Evolutionary conservation across 2,329 filamentous ascomycete species (phyloP).

Genomic region (Plenodomus tracheiphilus): DNA sequence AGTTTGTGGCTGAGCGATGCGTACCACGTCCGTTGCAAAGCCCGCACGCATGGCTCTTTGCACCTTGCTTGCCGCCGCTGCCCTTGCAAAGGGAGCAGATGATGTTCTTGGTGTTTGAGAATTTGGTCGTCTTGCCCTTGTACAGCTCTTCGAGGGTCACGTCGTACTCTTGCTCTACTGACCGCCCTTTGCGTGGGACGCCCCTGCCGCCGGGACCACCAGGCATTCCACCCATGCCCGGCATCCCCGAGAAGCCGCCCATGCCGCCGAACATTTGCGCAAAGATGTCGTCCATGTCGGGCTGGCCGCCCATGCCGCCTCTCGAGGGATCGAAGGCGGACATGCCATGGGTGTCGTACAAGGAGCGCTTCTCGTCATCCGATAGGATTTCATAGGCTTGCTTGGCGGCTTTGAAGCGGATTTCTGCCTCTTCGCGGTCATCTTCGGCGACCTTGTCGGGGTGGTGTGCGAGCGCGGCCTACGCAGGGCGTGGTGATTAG

Average conservation of each 20-base stretch:
- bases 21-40: constrained; percentile 78
- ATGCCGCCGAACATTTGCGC: constrained; percentile 77
- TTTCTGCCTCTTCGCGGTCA: constrained; percentile 81
- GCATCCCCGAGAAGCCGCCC: constrained; percentile 59
- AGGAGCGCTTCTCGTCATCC: constrained; percentile 88
- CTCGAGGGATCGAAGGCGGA: constrained; percentile 83
- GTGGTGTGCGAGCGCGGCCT: constrained; percentile 87
- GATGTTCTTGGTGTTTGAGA: constrained; percentile 92
- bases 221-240: constrained; percentile 59
- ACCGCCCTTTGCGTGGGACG: constrained; percentile 69
- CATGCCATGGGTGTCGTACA: constrained; percentile 97
- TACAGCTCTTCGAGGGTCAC: constrained; percentile 93
- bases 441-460: constrained; percentile 93
- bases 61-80: constrained; percentile 86
- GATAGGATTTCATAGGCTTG: constrained; percentile 97
- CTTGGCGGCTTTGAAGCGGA: constrained; percentile 88
- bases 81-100: constrained; percentile 88
- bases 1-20: constrained; percentile 5
- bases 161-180: constrained; percentile 89
- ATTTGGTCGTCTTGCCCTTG: constrained; percentile 98
- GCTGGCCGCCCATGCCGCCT: constrained; percentile 63
- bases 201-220: constrained; percentile 55
- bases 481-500: neutral
- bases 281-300: constrained; percentile 90
- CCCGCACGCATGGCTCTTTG: constrained; percentile 80